phyloP scores from a whole-genome alignment of 192 early-diverging fungal genomes.

The Phlyctochytrium bullatum region DNA sequence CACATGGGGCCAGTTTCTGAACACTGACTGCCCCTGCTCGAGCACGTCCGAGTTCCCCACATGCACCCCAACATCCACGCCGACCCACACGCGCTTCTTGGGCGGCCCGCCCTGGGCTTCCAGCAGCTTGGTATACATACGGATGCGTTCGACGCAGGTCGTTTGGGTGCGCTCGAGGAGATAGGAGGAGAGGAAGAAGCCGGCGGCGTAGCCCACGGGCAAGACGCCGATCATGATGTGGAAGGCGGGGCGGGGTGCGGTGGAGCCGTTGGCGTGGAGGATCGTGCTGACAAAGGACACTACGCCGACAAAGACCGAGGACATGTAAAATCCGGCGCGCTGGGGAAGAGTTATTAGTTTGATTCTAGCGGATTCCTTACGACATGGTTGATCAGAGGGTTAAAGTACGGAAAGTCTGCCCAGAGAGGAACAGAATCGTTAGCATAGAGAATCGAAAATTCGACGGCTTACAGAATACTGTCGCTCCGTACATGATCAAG shows the following conservation, averaged over 20 bases:
- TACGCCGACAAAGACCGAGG: not conserved
- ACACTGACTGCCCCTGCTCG: no score
- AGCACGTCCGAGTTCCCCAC: no score
- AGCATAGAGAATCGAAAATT: not conserved
- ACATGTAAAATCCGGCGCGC: slow-evolving; percentile 14
- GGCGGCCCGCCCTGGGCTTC: no score
- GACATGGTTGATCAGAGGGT: slow-evolving; percentile 8
- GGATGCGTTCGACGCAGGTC: no score
- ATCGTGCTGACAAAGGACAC: not conserved
- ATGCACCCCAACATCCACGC: no score
- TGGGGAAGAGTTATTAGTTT: not conserved
- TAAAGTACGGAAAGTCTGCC: slow-evolving; percentile 16
- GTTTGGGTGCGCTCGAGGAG: no score
- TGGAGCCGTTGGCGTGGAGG: not conserved
- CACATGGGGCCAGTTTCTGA: slow-evolving; percentile 10
- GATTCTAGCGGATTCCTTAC: not conserved
- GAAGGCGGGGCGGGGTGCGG: not conserved
- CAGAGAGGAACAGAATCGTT: no score
- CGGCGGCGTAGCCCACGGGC: not conserved
- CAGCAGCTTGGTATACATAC: no score
- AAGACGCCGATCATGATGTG: not conserved
- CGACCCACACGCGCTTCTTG: no score
- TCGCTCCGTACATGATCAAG: not conserved
- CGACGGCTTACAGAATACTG: not conserved
- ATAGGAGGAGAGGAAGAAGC: not conserved